Conservation (phyloP, 2,329 filamentous ascomycete species). For the Fusarium floridanum region DNA sequence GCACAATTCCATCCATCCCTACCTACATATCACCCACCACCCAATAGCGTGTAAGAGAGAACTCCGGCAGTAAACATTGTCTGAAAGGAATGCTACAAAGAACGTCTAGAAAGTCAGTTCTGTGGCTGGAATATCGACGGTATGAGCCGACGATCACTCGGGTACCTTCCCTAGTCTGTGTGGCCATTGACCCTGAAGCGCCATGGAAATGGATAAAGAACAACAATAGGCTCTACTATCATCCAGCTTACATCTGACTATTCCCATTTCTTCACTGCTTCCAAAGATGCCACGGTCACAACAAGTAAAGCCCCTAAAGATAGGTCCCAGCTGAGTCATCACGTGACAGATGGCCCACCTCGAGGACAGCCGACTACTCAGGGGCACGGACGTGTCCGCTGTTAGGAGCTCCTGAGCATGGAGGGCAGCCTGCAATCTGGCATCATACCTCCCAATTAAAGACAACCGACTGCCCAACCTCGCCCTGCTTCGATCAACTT, state of each 20-base stretch:
- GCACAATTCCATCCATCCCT: not conserved
- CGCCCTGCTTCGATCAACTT: conserved; percentile 42
- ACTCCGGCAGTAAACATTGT: not conserved
- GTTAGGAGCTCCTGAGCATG: conserved; percentile 49
- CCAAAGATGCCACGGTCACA: conserved; percentile 1
- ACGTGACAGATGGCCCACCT: conserved; percentile 46
- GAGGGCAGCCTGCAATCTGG: conserved; percentile 59
- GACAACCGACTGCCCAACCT: conserved; percentile 42
- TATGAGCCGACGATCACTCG: not conserved
- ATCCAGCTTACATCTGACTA: not conserved
- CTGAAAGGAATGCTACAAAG: not conserved
- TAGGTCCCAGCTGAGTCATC: conserved; percentile 28
- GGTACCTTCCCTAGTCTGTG: not conserved
- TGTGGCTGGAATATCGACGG: conserved; percentile 1
- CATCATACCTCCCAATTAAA: conserved; percentile 55
- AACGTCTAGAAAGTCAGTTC: not conserved
- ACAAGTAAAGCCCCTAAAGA: not conserved
- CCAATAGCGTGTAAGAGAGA: not conserved
- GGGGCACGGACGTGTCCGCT: conserved; percentile 45
- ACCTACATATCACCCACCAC: not conserved
- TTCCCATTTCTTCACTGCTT: not conserved
- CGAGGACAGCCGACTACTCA: conserved; percentile 36
- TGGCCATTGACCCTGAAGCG: not conserved
- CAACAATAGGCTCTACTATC: not conserved
- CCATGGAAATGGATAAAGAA: not conserved